Evolutionary conservation across 768 basidiomycete genomes (phyloP).

Genomic region (Collybia sordida): DNA sequence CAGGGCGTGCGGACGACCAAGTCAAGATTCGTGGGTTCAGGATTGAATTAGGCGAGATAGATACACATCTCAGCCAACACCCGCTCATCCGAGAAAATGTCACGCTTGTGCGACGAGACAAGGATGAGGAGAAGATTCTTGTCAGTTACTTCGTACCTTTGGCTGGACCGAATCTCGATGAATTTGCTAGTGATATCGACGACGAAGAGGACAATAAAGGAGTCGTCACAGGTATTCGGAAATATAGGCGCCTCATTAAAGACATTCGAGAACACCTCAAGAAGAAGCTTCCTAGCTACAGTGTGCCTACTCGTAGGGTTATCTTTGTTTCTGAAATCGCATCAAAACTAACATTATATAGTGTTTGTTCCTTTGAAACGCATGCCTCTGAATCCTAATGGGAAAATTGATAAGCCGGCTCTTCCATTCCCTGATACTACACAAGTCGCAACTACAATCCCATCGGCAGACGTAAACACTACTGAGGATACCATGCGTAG

Average conservation of each 20-base stretch:
- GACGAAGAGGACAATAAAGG: slow-evolving; percentile 58
- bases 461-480: slow-evolving; percentile 44
- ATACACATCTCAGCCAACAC: slow-evolving; percentile 92
- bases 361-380: slow-evolving; percentile 93
- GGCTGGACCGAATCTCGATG: slow-evolving; percentile 62
- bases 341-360: slow-evolving; percentile 24
- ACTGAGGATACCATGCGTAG: slow-evolving; percentile 80
- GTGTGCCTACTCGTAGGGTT: slow-evolving; percentile 79
- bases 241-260: slow-evolving; percentile 86
- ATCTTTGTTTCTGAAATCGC: slow-evolving; percentile 4
- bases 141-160: slow-evolving; percentile 97
- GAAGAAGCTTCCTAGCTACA: slow-evolving; percentile 95
- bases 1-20: slow-evolving; percentile 96
- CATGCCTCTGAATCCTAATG: slow-evolving; percentile 98
- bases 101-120: slow-evolving; percentile 93
- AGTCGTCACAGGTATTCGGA: slow-evolving; percentile 73
- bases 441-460: slow-evolving; percentile 45
- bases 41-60: slow-evolving; percentile 97
- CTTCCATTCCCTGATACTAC: slow-evolving; percentile 98
- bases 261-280: slow-evolving; percentile 94
- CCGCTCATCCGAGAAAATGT: slow-evolving; percentile 96
- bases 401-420: slow-evolving; percentile 98
- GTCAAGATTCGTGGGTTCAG: slow-evolving; percentile 99
- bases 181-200: slow-evolving; percentile 65
- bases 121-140: slow-evolving; percentile 98